Conservation (phyloP, 2,329 filamentous ascomycete genomes). For the Colletotrichum sp. region DNA sequence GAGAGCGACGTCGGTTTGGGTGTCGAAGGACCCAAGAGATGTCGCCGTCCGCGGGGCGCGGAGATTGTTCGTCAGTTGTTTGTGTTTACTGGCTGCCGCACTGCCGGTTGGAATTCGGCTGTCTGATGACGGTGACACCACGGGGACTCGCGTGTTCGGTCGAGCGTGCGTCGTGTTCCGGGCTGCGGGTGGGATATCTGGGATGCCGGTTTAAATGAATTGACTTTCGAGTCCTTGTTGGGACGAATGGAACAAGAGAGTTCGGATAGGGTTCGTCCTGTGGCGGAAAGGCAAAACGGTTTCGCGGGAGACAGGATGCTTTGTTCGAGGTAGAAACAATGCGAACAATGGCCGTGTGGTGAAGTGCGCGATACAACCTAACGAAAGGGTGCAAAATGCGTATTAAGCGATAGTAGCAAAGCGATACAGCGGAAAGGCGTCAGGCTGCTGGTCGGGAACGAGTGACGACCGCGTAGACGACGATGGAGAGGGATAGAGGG, state of each 20-base stretch:
- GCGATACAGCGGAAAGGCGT: background rate
- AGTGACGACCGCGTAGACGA: constrained; percentile 5
- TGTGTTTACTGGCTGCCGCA: background rate
- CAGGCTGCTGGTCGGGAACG: background rate
- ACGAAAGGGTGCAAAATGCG: background rate
- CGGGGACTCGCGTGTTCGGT: background rate
- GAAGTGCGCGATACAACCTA: background rate
- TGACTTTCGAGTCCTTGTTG: background rate
- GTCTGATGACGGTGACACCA: background rate
- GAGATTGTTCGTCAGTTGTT: background rate
- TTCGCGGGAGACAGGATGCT: background rate
- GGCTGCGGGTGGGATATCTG: background rate
- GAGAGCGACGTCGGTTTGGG: background rate
- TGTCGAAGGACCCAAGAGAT: background rate
- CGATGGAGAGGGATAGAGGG: background rate
- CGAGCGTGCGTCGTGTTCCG: background rate
- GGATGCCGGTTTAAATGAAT: background rate
- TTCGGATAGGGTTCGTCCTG: constrained; percentile 1
- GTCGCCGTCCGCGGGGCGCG: constrained; percentile 4
- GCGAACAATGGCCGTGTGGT: background rate
- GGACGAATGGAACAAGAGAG: background rate
- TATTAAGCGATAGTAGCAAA: constrained; percentile 12
- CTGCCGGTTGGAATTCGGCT: constrained; percentile 4
- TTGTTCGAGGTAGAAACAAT: background rate
- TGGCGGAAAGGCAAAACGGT: background rate